These are phyloP conservation scores for Epichloe gansuensis DNA, from an alignment of 2,329 filamentous ascomycete genomes.

Conservation along the genomic window DNA sequence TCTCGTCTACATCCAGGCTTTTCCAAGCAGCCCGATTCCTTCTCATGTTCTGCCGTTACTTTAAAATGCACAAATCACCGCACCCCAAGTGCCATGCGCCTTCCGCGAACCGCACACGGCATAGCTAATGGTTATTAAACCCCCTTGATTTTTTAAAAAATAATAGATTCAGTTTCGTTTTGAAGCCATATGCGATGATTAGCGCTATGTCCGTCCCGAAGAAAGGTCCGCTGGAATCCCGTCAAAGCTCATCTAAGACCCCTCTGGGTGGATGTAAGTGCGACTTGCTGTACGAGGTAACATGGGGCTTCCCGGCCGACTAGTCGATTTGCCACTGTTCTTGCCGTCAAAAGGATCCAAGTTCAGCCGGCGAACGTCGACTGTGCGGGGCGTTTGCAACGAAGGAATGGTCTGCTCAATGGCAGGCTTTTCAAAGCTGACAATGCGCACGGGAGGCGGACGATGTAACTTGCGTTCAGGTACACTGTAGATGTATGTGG, in stretches of 20 bases:
- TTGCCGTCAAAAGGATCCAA: slow-evolving; percentile 29
- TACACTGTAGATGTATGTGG: slow-evolving; percentile 75
- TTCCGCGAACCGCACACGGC: not conserved
- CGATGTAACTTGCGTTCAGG: slow-evolving; percentile 43
- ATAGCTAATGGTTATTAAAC: not conserved
- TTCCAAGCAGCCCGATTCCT: not conserved
- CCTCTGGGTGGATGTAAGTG: slow-evolving; percentile 25
- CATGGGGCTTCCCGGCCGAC: slow-evolving; percentile 34
- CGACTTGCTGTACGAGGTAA: slow-evolving; percentile 26
- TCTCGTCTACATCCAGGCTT: not conserved
- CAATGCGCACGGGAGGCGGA: slow-evolving; percentile 54
- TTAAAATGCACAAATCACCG: not conserved
- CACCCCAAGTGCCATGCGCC: not conserved
- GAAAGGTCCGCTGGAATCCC: no score
- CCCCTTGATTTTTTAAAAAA: no score
- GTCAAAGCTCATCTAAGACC: slow-evolving; percentile 7
- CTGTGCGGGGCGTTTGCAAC: slow-evolving; percentile 16
- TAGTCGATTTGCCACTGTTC: slow-evolving; percentile 28
- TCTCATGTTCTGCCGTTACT: not conserved
- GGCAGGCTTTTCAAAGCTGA: slow-evolving; percentile 63
- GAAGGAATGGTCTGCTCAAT: slow-evolving; percentile 37
- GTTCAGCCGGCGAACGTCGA: slow-evolving; percentile 21
- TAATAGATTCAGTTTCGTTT: not conserved
- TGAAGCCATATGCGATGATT: no score
- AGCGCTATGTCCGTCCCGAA: not conserved